A percentile compares a stretch with the other conserved stretches of the same genome.
These are phyloP conservation scores for Debaryomyces robertsiae DNA, from an alignment of 1,139 yeast genomes.

Conservation along the genomic window DNA sequence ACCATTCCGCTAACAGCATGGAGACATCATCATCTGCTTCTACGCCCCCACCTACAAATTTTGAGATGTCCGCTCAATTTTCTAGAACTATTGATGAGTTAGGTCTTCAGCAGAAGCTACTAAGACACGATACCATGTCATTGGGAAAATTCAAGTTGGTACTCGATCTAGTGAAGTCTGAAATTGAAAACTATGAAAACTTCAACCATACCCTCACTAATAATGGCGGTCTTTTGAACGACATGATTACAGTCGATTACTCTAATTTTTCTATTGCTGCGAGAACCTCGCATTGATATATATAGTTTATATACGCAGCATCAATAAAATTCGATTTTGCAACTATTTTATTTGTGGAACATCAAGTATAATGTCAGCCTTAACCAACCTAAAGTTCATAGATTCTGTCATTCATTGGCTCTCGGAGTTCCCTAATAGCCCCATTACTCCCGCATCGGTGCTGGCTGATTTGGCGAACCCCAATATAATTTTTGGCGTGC, in stretches of 20 bases:
- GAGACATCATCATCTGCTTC: conserved; percentile 10
- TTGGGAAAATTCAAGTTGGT: conserved; percentile 52
- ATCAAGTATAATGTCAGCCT: conserved; percentile 4
- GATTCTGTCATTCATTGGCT: conserved; percentile 29
- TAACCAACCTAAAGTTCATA: conserved; percentile 15
- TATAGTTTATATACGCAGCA: conserved; percentile 7
- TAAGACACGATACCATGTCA: conserved; percentile 60
- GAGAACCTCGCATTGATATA: conserved; percentile 17
- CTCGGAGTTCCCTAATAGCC: conserved; percentile 25
- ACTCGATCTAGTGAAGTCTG: conserved; percentile 48
- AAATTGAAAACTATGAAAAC: conserved; percentile 32
- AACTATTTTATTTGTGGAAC: conserved; percentile 9
- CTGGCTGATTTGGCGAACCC: conserved; percentile 20
- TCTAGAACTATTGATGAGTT: conserved; percentile 37
- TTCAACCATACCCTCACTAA: conserved; percentile 23
- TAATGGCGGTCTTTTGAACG: conserved; percentile 31
- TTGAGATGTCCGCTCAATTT: conserved; percentile 29
- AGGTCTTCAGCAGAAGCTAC: conserved; percentile 48
- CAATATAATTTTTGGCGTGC: conserved; percentile 16
- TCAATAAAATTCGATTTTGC: conserved; percentile 9
- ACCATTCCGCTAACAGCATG: conserved; percentile 2
- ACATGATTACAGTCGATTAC: conserved; percentile 49
- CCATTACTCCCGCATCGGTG: conserved; percentile 15
- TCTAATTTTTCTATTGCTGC: conserved; percentile 39
- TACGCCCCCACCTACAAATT: conserved; percentile 3